Evolutionary conservation across 306 rosid genomes (phyloP).

Genomic region (Malus orientalis): DNA sequence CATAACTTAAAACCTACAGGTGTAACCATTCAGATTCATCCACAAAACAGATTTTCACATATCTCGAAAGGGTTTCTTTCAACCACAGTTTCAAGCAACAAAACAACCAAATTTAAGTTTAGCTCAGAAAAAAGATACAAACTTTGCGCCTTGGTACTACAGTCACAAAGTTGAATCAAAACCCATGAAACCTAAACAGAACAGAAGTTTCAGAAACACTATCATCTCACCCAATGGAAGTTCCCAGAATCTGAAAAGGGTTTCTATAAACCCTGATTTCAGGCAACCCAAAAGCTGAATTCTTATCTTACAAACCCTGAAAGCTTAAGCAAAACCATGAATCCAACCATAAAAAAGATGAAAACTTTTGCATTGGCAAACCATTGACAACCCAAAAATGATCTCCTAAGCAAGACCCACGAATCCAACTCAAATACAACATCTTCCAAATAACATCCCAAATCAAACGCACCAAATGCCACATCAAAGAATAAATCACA

Average conservation of each 20-base stretch:
- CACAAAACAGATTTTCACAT: background rate
- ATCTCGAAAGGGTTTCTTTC: background rate
- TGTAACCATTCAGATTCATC: background rate
- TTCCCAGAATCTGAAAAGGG: background rate
- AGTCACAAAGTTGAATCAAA: background rate
- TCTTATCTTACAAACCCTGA: background rate
- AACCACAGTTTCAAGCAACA: background rate
- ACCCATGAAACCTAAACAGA: background rate
- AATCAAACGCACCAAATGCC: background rate
- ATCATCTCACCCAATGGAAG: background rate
- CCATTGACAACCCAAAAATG: background rate
- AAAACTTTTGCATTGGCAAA: too few relatives aligned
- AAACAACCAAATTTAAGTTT: background rate
- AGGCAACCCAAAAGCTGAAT: background rate
- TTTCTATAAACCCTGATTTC: background rate
- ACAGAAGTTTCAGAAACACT: background rate
- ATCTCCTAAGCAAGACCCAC: background rate
- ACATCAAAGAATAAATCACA: background rate
- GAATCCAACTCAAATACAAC: slow-evolving; percentile 5
- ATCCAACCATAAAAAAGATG: background rate
- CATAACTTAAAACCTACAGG: background rate
- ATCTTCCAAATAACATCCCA: background rate
- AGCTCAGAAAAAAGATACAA: background rate
- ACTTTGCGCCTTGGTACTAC: background rate
- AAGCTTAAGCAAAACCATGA: background rate